Percentiles rank a stretch among this genome's conserved stretches.
Evolutionary conservation across 2,329 filamentous ascomycete genomes (phyloP).

Genomic region (Trichoderma aggressivum): DNA sequence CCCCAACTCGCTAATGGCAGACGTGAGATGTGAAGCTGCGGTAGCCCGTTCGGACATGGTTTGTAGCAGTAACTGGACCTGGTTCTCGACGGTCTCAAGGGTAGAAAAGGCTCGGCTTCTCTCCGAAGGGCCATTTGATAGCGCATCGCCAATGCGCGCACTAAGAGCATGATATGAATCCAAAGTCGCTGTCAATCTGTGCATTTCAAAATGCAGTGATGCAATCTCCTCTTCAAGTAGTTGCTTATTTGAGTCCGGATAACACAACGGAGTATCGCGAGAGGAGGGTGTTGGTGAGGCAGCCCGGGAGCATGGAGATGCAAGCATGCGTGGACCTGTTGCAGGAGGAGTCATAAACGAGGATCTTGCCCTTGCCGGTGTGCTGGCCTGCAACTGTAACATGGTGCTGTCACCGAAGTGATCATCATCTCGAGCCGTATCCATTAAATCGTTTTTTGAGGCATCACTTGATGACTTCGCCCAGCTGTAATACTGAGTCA

Average conservation of each 20-base stretch:
- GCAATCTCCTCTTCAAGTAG: slow-evolving; percentile 45
- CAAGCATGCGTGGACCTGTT: slow-evolving; percentile 45
- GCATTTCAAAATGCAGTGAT: slow-evolving; percentile 47
- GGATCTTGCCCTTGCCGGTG: slow-evolving; percentile 42
- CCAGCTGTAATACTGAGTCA: slow-evolving; percentile 45
- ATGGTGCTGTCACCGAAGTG: slow-evolving; percentile 51
- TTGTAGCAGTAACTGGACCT: slow-evolving; percentile 43
- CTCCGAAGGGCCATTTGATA: slow-evolving; percentile 26
- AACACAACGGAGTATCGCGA: slow-evolving; percentile 40
- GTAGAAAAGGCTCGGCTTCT: slow-evolving; percentile 17
- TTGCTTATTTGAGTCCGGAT: slow-evolving; percentile 43
- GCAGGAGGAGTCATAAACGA: slow-evolving; percentile 56
- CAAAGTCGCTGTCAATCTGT: slow-evolving; percentile 46
- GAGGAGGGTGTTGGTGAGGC: slow-evolving; percentile 22
- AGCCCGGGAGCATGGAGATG: slow-evolving; percentile 38
- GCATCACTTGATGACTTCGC: slow-evolving; percentile 48
- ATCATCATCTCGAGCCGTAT: slow-evolving; percentile 36
- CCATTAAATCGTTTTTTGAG: slow-evolving; percentile 42
- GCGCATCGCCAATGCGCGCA: slow-evolving; percentile 35
- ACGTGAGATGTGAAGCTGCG: slow-evolving; percentile 43
- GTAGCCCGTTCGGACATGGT: slow-evolving; percentile 48
- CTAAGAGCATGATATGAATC: slow-evolving; percentile 46
- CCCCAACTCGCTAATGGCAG: slow-evolving; percentile 47
- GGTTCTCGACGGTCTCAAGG: slow-evolving; percentile 38
- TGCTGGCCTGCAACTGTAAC: slow-evolving; percentile 50